Conservation (phyloP, 2,329 filamentous ascomycete species). For the Calonectria fujianensis region DNA sequence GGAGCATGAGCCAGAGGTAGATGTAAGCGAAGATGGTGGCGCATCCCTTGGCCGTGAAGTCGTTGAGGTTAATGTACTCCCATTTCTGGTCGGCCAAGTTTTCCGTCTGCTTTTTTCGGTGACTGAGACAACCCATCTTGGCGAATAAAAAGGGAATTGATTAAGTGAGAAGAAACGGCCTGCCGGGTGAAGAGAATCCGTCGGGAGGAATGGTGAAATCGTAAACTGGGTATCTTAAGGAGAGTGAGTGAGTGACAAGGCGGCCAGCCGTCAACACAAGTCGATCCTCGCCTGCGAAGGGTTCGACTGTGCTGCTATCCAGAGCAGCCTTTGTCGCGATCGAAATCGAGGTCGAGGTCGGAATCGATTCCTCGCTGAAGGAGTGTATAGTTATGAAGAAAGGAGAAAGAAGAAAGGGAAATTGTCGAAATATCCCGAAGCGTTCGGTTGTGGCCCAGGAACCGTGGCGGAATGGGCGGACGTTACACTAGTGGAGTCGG, state of each 20-base stretch:
- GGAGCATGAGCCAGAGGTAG: slow-evolving; percentile 87
- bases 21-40: slow-evolving; percentile 86
- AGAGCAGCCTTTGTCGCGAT: slow-evolving; percentile 39
- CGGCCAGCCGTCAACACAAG: slow-evolving; percentile 65
- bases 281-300: slow-evolving; percentile 71
- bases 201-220: slow-evolving; percentile 36
- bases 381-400: slow-evolving; percentile 25
- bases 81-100: slow-evolving; percentile 91
- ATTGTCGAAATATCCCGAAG: slow-evolving; percentile 6
- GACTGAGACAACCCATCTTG: slow-evolving; percentile 80
- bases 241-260: slow-evolving; percentile 34
- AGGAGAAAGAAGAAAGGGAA: slow-evolving; percentile 45
- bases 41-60: slow-evolving; percentile 90
- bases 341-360: background rate
- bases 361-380: slow-evolving; percentile 21
- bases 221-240: slow-evolving; percentile 39
- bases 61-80: slow-evolving; percentile 86
- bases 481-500: slow-evolving; percentile 39
- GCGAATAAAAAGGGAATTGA: slow-evolving; percentile 29
- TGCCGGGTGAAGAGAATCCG: slow-evolving; percentile 39
- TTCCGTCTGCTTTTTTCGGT: slow-evolving; percentile 76
- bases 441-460: slow-evolving; percentile 18
- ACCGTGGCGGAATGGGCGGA: slow-evolving; percentile 28
- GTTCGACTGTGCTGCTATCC: slow-evolving; percentile 62
- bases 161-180: slow-evolving; percentile 36